Evolutionary conservation across 2,329 filamentous ascomycete genomes (phyloP).

Genomic region (Clarireedia hainanense): DNA sequence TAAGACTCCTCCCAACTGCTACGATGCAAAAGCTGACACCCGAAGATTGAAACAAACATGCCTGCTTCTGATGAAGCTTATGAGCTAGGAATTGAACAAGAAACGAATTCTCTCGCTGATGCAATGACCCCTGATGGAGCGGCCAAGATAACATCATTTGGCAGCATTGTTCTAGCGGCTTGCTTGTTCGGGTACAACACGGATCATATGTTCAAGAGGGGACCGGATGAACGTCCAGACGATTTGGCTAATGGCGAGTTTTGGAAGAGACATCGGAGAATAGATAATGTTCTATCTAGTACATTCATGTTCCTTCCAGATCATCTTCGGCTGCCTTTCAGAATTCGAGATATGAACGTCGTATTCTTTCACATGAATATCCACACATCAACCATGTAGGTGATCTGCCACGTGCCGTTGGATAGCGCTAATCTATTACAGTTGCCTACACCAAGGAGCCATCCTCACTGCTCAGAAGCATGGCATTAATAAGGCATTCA

Average conservation of each 20-base stretch:
- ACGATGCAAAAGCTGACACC: slow-evolving; percentile 8
- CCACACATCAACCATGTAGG: slow-evolving; percentile 68
- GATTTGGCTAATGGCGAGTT: slow-evolving; percentile 70
- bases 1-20: neutral
- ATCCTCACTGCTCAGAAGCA: slow-evolving; percentile 75
- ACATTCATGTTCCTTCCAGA: slow-evolving; percentile 73
- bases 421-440: neutral
- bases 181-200: slow-evolving; percentile 76
- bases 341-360: slow-evolving; percentile 61
- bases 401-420: neutral
- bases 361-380: slow-evolving; percentile 83
- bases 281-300: slow-evolving; percentile 75
- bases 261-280: slow-evolving; percentile 75
- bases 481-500: slow-evolving; percentile 54
- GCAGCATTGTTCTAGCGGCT: slow-evolving; percentile 64
- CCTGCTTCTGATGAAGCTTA: slow-evolving; percentile 75
- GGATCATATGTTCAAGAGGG: slow-evolving; percentile 68
- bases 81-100: slow-evolving; percentile 53
- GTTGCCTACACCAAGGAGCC: slow-evolving; percentile 77
- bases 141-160: slow-evolving; percentile 60
- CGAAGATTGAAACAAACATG: slow-evolving; percentile 57
- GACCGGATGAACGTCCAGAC: slow-evolving; percentile 61
- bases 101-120: slow-evolving; percentile 55
- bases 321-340: slow-evolving; percentile 61
- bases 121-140: slow-evolving; percentile 45